Evolutionary conservation across 768 basidiomycete genomes (phyloP), one percentile per base, ranked within the genome.

Genomic region (Russula dissimulans): DNA sequence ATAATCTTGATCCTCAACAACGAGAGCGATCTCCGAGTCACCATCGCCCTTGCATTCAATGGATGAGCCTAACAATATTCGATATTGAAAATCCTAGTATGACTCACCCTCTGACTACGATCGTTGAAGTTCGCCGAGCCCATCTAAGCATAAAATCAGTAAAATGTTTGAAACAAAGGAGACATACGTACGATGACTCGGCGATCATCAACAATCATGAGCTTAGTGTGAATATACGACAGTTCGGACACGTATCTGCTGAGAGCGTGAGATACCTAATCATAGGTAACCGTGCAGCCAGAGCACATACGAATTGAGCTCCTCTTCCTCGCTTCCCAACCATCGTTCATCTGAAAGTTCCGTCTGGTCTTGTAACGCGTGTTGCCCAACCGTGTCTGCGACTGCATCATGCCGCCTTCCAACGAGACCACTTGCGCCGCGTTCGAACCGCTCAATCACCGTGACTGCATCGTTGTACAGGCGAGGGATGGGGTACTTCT

Each of bases 91-190:
- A 36, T 18, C 26, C 4, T 42, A 14, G 9, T 8, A 34, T 18
- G 4, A 42, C 71, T 42, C 61, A 81, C 86, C 79, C 81, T 86
- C 72, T 91, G 90, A 56, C 84, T 87, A 14, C 91, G 84, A 67
- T 95, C 92, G 62, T 95, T 95, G 65, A 95, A 69, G 70, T 97
- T 98, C 15, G 95, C 94, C 44, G 90, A 93, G 38, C 95, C 95
- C 79, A 94, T 89, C 89, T 91, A 36, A n/a, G 22, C 52, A 48
- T 56, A 26, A n/a, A 11, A 42, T 32, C 9, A 31, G 42, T 36
- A 22, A 32, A 14, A 38, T 31, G 45, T 54, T 18, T 45, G 18
- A 42, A 11, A 44, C 42, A 17, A 18, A 6, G 43, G 49, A 11
- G 32, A 18, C 10, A 31, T 1, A 78, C 89, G 54, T 66, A 91